Base-by-base conservation (phyloP, 139 green algal genomes). In the Astrephomene gubernaculifera region DNA sequence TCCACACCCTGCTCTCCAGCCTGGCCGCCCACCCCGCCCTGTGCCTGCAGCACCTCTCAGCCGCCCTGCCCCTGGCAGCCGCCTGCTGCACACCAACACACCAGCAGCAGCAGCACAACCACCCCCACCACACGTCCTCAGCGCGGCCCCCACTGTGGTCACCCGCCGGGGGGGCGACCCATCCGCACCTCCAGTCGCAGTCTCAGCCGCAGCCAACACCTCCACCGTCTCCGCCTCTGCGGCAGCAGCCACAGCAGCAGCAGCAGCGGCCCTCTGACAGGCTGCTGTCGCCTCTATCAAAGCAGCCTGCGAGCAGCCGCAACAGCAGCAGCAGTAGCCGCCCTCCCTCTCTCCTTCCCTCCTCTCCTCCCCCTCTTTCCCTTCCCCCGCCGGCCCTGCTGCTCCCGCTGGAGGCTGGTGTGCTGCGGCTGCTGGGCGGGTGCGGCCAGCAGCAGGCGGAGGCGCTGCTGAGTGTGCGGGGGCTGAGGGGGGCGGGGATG, bases 391-490 rank as follows among this genome's bases (percentile, higher is more conserved):
- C 21, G 67, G 35, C 38, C 8, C 31, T 31, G 57, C 75, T 82
- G 57, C 53, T 54, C 4, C 35, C 12, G 57, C 25, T 71, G 10
- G 57, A 82, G 75, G 38, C 29, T 54, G 60, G 25, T 3, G 57
- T 82, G 57, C 54, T 82, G 38, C 38, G 39, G 75, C 75, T 71
- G 53, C 35, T 82, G 57, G 75, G 36, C 12, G 57, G 38, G 19
- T 31, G n/a, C 14, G 41, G 25, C 0, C 9, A 24, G 36, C 57
- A 71, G 25, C 22, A 43, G 38, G 75, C 75, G 25, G 12, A 41
- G 75, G 75, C 24, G 57, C 14, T 60, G 54, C 54, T 82, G 36
- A 33, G 21, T 0, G 25, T 41, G 25, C 54, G 14, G 57, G 63
- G 38, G 2, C 75, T 71, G 35, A 14, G 27, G 2, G 24, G 38